phyloP scores from a whole-genome alignment of 2,329 filamentous ascomycete genomes.

The Aspergillus ruber region DNA sequence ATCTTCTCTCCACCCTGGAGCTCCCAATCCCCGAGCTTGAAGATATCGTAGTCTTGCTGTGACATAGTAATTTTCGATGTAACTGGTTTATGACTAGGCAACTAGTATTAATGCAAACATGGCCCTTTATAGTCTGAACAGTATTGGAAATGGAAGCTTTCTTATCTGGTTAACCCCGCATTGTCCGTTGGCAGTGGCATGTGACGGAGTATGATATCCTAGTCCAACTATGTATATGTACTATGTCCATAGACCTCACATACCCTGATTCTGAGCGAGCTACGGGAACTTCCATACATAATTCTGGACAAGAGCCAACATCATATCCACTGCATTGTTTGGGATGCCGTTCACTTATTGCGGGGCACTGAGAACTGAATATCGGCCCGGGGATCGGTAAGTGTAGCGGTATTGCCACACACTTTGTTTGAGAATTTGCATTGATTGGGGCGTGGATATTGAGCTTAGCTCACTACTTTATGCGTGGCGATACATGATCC shows the following conservation, averaged over 20 bases:
- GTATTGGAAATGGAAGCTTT: not conserved
- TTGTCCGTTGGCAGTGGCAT: no score
- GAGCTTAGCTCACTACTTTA: not conserved
- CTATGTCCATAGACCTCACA: no score
- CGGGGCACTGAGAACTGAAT: not conserved
- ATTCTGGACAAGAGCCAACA: not conserved
- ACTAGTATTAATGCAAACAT: not conserved
- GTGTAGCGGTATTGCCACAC: constrained; percentile 10
- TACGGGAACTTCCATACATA: no score
- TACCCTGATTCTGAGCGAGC: no score
- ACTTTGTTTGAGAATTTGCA: not conserved
- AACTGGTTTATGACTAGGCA: not conserved
- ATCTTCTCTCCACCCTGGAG: constrained; percentile 60
- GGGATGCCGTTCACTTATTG: not conserved
- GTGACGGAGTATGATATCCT: no score
- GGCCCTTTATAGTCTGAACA: not conserved
- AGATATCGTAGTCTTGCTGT: constrained; percentile 43
- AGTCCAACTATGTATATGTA: no score
- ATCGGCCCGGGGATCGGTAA: constrained; percentile 15
- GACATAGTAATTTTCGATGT: constrained; percentile 10
- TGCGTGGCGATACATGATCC: constrained; percentile 7
- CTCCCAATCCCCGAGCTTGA: constrained; percentile 58
- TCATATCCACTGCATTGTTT: no score
- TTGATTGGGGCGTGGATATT: not conserved
- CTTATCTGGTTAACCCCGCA: no score